Evolutionary conservation across 2,329 filamentous ascomycete genomes (phyloP).

Genomic region (Acarospora socialis): DNA sequence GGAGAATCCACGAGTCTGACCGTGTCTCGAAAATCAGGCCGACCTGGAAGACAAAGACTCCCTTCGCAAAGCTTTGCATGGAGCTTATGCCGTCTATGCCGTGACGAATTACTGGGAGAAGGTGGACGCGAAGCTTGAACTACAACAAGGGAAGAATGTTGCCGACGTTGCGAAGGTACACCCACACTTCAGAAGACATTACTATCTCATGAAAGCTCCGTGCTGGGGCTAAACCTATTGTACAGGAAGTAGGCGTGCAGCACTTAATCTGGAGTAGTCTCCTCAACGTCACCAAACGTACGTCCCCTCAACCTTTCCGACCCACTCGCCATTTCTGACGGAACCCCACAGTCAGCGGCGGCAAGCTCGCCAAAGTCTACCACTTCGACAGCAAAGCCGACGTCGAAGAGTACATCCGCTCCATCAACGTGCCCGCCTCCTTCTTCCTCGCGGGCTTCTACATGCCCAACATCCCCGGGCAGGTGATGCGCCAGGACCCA

Average conservation of each 20-base stretch:
- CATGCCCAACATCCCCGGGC: slow-evolving; percentile 13
- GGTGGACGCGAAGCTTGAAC: slow-evolving; percentile 18
- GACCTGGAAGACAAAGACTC: slow-evolving; percentile 35
- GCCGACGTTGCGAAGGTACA: slow-evolving; percentile 19
- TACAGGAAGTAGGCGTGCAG: slow-evolving; percentile 13
- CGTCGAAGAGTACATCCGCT: slow-evolving; percentile 40
- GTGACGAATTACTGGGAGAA: slow-evolving; percentile 40
- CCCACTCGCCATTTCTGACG: neutral
- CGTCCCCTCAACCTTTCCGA: neutral
- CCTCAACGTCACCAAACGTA: slow-evolving; percentile 9
- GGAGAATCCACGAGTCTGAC: too few relatives aligned
- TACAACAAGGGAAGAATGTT: slow-evolving; percentile 16
- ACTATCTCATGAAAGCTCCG: neutral
- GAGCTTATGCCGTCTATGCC: slow-evolving; percentile 36
- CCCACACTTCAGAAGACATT: neutral
- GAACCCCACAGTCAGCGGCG: slow-evolving; percentile 16
- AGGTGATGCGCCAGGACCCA: slow-evolving; percentile 3
- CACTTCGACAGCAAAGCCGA: slow-evolving; percentile 46
- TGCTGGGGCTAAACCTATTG: neutral
- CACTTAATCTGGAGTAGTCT: slow-evolving; percentile 22
- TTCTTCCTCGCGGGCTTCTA: slow-evolving; percentile 34
- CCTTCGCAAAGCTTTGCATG: slow-evolving; percentile 31
- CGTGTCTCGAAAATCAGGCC: too few relatives aligned
- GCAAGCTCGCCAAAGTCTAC: slow-evolving; percentile 23
- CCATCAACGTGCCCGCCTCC: slow-evolving; percentile 33